Base-by-base conservation (phyloP, 2,329 filamentous ascomycete genomes). In the Monilinia vaccinii-corymbosi region DNA sequence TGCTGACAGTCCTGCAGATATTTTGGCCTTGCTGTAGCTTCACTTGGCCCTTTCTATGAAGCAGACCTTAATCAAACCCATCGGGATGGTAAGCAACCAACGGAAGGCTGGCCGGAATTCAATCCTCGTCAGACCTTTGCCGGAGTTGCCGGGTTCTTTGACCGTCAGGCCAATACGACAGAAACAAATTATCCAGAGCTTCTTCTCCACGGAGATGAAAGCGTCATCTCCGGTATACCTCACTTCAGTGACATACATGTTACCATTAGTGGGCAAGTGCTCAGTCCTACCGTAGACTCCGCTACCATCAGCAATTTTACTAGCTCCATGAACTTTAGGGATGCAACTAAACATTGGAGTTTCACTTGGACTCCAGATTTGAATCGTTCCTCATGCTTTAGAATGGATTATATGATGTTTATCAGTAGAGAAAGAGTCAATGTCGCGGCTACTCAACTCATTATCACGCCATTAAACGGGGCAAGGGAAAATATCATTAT, bases 91-190 rank as follows among this genome's bases (percentile, higher is more conserved):
- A 45, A 60, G 40, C 49, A 61, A 21, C 46, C 56, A 14, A 63
- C 56, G 10, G 80, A 79, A 62, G 86, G 85, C 5, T 89, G 86
- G 86, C 86, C 86, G 6, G 74, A 89, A 3, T 86, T 81, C 70
- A 80, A 81, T 60, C 74, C 78, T 31, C 77, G 86, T 25, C 84
- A 87, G 69, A 80, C 81, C 0, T 88, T 89, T 68, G 82, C 82
- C 0, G 88, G 85, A 0, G 79, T 89, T 42, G 79, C 82, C 4
- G 86, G 86, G 1, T 89, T 89, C 68, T 88, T 79, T 71, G 80
- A 87, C 64, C 76, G 73, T 1, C 82, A 88, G 69, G 75, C 77
- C 1, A 58, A 52, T 16, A 77, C 79, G 0, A 82, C 81, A 50
- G 76, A 78, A 1, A 79, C 79, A 25, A 89, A 88, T 65, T 88